Base-by-base conservation (phyloP, 345 rosid species). In the Euphorbia pulcherrima region DNA sequence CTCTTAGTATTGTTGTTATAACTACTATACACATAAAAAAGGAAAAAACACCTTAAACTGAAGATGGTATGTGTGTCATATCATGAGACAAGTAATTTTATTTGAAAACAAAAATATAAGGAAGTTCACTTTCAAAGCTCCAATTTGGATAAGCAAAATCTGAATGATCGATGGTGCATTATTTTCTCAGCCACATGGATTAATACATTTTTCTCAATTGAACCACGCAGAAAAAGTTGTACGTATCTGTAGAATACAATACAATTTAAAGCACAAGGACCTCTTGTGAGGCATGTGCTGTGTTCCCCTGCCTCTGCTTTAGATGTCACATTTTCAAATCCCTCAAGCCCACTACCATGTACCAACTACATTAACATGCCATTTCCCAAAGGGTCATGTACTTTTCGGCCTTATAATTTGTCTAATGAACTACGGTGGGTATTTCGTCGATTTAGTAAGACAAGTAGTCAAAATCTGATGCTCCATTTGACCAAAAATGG, bases 271-370 rank as follows among this genome's bases (percentile, higher is more conserved):
- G 40, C 4, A n/a, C n/a, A 33, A 1, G n/a, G 2, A 5, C 1
- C 16, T 37, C 17, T 37, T 67, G 21, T 26, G 6, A 35, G 27
- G 14, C 71, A 68, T 57, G 71, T 68, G 56, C 0, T 29, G 29
- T 68, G 56, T 58, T 56, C 17, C 56, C 41, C 41, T 33, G 37
- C 8, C 4, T n/a, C n/a, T 1, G 52, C 37, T 11, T 13, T n/a
- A 16, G 29, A 35, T 0, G 0, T 52, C 30, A 54, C 18, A 23
- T 35, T 21, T n/a, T 41, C 5, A 13, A 57, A 30, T 27, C n/a
- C 55, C 12, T 28, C 41, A 58, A 57, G 16, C 20, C 52, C 37
- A 17, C 57, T 2, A 30, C 18, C 50, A 16, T 28, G 17, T 29
- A 9, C 21, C 18, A 58, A 58, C 0, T 58, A 39, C 62, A 18